These are phyloP conservation scores for Saccharomycopsis sp. DNA, from an alignment of 805 yeast genomes.

Conservation along the genomic window DNA sequence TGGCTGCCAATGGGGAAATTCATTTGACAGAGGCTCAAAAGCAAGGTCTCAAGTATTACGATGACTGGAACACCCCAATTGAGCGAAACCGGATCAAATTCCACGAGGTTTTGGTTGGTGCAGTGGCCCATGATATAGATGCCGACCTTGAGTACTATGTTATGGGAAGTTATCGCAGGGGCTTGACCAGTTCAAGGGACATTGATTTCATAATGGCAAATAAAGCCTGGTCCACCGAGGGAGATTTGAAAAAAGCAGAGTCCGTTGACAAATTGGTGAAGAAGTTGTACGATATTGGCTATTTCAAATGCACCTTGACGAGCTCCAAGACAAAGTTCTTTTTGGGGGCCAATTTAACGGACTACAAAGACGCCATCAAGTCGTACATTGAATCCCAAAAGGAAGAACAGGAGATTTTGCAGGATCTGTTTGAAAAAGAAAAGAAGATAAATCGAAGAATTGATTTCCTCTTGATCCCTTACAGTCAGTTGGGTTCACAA, in stretches of 20 bases:
- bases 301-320: conserved; percentile 24
- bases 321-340: conserved; percentile 7
- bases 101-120: conserved; percentile 31
- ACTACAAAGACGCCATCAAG: neutral
- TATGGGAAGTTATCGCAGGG: conserved; percentile 48
- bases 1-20: conserved; percentile 21
- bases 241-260: conserved; percentile 8
- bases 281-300: conserved; percentile 25
- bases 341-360: conserved; percentile 13
- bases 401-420: conserved; percentile 18
- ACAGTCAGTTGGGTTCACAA: conserved; percentile 38
- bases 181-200: conserved; percentile 39
- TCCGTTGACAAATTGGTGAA: conserved; percentile 22
- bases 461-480: conserved; percentile 41
- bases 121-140: conserved; percentile 27
- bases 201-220: conserved; percentile 42
- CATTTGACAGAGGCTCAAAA: conserved; percentile 25
- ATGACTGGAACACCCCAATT: conserved; percentile 39
- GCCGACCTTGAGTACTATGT: conserved; percentile 29
- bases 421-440: conserved; percentile 31
- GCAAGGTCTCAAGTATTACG: conserved; percentile 37
- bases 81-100: conserved; percentile 36
- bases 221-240: conserved; percentile 25
- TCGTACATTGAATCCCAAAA: neutral
- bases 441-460: conserved; percentile 38